These are phyloP conservation scores for Aureobasidium sp. DNA, from an alignment of 2,329 filamentous ascomycete species.

Conservation along the genomic window DNA sequence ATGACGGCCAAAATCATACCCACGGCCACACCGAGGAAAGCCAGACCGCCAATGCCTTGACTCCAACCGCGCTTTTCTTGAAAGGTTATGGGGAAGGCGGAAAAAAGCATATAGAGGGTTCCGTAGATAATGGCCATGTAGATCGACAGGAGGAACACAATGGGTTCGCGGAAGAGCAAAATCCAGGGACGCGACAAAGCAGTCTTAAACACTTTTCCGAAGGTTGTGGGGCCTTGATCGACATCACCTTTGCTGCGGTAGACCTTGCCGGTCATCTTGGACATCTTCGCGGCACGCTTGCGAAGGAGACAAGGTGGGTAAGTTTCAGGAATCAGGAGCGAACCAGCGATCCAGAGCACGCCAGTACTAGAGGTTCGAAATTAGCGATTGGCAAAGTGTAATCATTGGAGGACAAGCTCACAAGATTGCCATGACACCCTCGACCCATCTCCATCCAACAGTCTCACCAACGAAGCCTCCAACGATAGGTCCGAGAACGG, in stretches of 20 bases:
- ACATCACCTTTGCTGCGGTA: constrained; percentile 45
- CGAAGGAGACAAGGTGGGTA: constrained; percentile 57
- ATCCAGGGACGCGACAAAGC: constrained; percentile 61
- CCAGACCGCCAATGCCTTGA: constrained; percentile 52
- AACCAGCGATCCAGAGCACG: constrained; percentile 49
- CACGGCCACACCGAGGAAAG: constrained; percentile 62
- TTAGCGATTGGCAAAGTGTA: not conserved
- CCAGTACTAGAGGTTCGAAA: constrained; percentile 36
- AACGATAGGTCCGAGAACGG: constrained; percentile 63
- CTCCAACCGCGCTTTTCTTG: constrained; percentile 53
- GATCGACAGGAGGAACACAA: constrained; percentile 56
- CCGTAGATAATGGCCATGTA: constrained; percentile 58
- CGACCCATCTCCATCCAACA: constrained; percentile 62
- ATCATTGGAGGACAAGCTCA: not conserved
- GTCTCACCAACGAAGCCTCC: constrained; percentile 59
- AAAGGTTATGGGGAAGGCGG: constrained; percentile 54
- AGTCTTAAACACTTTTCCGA: constrained; percentile 43
- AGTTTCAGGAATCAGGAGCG: constrained; percentile 51
- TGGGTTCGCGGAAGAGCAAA: constrained; percentile 63
- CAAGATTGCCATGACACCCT: constrained; percentile 56
- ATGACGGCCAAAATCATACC: constrained; percentile 56
- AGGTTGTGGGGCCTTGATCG: constrained; percentile 31
- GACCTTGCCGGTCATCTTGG: constrained; percentile 47
- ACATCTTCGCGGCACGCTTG: constrained; percentile 45
- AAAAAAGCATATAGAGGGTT: constrained; percentile 44